Evolutionary conservation across 805 yeast species (phyloP).

Genomic region (Candida manassasensis): DNA sequence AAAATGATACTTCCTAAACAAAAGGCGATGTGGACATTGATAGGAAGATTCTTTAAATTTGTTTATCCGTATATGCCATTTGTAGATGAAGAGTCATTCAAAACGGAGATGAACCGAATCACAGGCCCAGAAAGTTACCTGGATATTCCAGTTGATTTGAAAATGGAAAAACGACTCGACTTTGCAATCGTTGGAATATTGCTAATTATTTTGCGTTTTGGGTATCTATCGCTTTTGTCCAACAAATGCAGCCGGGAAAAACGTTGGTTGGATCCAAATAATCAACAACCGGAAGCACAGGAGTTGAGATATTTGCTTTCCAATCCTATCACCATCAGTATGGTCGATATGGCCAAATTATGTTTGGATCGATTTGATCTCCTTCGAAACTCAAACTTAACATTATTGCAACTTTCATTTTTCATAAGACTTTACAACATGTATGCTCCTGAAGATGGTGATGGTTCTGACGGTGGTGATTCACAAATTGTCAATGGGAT

Average conservation of each 20-base stretch:
- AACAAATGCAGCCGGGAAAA: constrained; percentile 29
- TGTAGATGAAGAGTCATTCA: constrained; percentile 54
- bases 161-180: constrained; percentile 29
- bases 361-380: constrained; percentile 35
- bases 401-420: constrained; percentile 49
- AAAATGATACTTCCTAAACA: constrained; percentile 48
- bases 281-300: constrained; percentile 16
- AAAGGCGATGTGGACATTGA: constrained; percentile 49
- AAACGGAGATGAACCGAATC: constrained; percentile 37
- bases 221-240: constrained; percentile 35
- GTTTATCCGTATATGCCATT: constrained; percentile 65
- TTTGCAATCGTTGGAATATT: constrained; percentile 32
- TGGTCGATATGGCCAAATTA: constrained; percentile 27
- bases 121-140: constrained; percentile 35
- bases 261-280: constrained; percentile 18
- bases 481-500: constrained; percentile 52
- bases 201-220: constrained; percentile 29
- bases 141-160: constrained; percentile 19
- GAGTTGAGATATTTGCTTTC: constrained; percentile 24
- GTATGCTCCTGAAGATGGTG: constrained; percentile 54
- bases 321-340: constrained; percentile 28
- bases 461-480: constrained; percentile 55
- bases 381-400: constrained; percentile 38
- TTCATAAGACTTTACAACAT: constrained; percentile 49
- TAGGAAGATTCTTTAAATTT: constrained; percentile 55